Evolutionary conservation across 1,139 yeast species (phyloP).

Genomic region (Hyphopichia burtonii): DNA sequence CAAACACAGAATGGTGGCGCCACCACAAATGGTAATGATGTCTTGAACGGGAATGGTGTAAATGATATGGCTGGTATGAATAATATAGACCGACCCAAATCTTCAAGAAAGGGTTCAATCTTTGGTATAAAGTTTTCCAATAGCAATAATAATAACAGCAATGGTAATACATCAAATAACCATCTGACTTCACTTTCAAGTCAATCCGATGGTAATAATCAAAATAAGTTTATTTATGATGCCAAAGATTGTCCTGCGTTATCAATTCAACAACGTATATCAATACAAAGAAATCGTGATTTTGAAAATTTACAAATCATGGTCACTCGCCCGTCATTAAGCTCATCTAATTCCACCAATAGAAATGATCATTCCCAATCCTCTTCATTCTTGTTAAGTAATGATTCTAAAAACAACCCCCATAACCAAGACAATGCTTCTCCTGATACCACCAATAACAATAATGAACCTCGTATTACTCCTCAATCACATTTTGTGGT

Average conservation of each 20-base stretch:
- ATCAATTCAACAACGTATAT: slow-evolving; percentile 34
- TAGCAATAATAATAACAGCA: slow-evolving; percentile 6
- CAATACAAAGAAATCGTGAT: slow-evolving; percentile 29
- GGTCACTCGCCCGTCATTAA: slow-evolving; percentile 36
- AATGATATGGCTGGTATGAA: background rate
- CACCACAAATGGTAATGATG: slow-evolving; percentile 3
- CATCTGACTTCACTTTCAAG: background rate
- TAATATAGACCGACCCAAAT: slow-evolving; percentile 26
- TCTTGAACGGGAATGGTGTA: no score
- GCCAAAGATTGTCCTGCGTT: slow-evolving; percentile 36
- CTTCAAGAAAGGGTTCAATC: slow-evolving; percentile 36
- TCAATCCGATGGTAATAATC: no score
- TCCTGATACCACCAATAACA: background rate
- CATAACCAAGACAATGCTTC: background rate
- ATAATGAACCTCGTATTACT: slow-evolving; percentile 14
- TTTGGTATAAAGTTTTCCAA: slow-evolving; percentile 40
- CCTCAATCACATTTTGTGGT: slow-evolving; percentile 35
- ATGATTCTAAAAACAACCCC: slow-evolving; percentile 14
- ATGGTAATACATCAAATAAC: background rate
- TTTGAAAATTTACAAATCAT: slow-evolving; percentile 35
- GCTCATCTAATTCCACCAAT: slow-evolving; percentile 9
- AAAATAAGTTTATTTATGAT: slow-evolving; percentile 14
- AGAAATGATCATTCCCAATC: slow-evolving; percentile 36
- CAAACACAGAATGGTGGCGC: background rate
- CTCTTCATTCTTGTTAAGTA: slow-evolving; percentile 34